Base-by-base conservation (phyloP, 2,329 filamentous ascomycete species). In the Aspergillus vadensis region DNA sequence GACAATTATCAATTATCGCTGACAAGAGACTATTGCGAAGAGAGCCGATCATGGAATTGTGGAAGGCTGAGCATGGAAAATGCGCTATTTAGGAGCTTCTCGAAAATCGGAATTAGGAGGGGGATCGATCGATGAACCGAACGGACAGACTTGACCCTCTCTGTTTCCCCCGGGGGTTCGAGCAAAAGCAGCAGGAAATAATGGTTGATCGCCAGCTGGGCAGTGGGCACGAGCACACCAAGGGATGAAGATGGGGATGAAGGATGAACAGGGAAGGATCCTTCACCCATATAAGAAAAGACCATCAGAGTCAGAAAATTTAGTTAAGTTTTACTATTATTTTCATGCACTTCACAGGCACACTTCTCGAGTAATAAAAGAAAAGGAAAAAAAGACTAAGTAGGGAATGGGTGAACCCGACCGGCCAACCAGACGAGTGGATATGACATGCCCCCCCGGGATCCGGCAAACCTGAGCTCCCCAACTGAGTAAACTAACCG, bases 391-490 rank as follows among this genome's bases (percentile, higher is more conserved):
- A 23, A 55, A 59, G n/a, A n/a, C n/a, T 30, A 15, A 49, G 48
- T 50, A 17, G 27, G 7, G 15, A 53, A 27, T 36, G 30, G 56
- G 27, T 57, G 19, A 32, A 43, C 14, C 39, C 48, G 49, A 27
- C 43, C 27, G 49, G 57, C 58, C 60, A 60, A 60, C 48, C 54
- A 63, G 39, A 52, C 36, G 21, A 39, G 36, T 27, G 49, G 44
- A 63, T 61, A 61, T 61, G 59, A 58, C 61, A 56, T 60, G 48
- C 50, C 32, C 48, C 23, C 52, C 55, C 27, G 53, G 48, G 47
- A 55, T 62, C 53, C 53, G 59, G 59, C 48, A 58, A 36, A 52
- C 52, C 41, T 36, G 27, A 36, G 27, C 53, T 47, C 41, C 36
- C 55, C 38, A 57, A 36, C 32, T 36, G 12, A 36, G 12, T 36